These are phyloP conservation scores for Aspergillus puulaauensis DNA, from an alignment of 2,329 filamentous ascomycete genomes.

Conservation along the genomic window DNA sequence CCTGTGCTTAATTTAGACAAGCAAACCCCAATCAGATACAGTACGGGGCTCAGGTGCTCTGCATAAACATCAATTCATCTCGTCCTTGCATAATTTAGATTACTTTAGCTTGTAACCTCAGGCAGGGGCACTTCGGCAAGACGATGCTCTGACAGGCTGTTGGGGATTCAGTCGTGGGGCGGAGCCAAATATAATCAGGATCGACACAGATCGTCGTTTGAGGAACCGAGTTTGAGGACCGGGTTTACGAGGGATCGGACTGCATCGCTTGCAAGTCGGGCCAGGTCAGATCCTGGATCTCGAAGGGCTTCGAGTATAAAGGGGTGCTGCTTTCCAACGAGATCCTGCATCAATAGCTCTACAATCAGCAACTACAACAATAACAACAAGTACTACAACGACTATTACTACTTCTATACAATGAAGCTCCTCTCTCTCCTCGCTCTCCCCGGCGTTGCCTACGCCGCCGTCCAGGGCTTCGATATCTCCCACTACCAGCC, in stretches of 20 bases:
- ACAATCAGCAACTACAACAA: background rate
- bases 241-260: background rate
- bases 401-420: background rate
- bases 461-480: slow-evolving; percentile 31
- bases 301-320: background rate
- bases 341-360: no score
- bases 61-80: background rate
- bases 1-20: background rate
- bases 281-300: background rate
- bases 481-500: slow-evolving; percentile 33
- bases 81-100: background rate
- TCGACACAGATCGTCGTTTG: slow-evolving; percentile 4
- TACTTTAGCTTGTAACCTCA: background rate
- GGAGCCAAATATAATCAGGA: slow-evolving; percentile 1
- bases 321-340: background rate
- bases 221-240: background rate
- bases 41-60: background rate
- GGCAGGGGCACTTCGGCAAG: background rate
- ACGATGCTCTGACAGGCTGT: background rate
- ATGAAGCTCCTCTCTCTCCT: slow-evolving; percentile 24
- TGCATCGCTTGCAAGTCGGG: background rate
- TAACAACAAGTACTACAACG: background rate
- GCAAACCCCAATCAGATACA: background rate
- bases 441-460: slow-evolving; percentile 17
- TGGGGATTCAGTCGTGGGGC: background rate